A percentile compares a stretch with the other conserved stretches of the same genome.
These are phyloP conservation scores for Rubia peregrina DNA, from an alignment of 305 asterid genomes.

Conservation along the genomic window DNA sequence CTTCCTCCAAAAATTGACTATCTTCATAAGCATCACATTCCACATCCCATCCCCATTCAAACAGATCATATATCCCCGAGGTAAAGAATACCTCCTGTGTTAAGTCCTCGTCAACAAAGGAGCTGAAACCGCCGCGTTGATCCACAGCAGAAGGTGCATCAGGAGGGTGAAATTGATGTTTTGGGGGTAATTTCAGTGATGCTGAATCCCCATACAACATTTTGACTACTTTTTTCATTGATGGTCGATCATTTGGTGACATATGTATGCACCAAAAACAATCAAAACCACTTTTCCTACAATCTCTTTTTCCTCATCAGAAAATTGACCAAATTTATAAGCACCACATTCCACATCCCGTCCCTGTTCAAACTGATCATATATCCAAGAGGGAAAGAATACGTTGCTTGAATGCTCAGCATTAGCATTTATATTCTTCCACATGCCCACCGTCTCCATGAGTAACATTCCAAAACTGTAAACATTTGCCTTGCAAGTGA, in stretches of 20 bases:
- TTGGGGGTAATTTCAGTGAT: background rate
- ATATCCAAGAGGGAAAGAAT: no score
- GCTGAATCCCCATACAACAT: background rate
- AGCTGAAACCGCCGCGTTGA: background rate
- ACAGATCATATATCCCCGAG: no score
- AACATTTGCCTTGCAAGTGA: background rate
- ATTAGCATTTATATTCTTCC: background rate
- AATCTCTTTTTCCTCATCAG: background rate
- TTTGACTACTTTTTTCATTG: background rate
- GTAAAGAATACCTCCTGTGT: no score
- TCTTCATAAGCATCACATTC: no score
- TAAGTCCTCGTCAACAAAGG: background rate
- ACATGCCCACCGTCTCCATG: background rate
- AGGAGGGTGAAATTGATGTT: background rate
- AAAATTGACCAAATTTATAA: no score
- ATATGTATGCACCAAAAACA: background rate
- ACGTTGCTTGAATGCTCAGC: no score
- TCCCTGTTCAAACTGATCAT: no score
- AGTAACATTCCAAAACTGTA: conserved; percentile 1
- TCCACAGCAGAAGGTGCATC: background rate
- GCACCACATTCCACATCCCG: no score
- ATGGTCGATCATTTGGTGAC: background rate
- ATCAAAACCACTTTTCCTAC: background rate
- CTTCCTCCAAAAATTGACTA: background rate
- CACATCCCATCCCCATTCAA: no score